Evolutionary conservation across 108 stramenopile genomes (phyloP).

Genomic region (Schizochytrium sp.): DNA sequence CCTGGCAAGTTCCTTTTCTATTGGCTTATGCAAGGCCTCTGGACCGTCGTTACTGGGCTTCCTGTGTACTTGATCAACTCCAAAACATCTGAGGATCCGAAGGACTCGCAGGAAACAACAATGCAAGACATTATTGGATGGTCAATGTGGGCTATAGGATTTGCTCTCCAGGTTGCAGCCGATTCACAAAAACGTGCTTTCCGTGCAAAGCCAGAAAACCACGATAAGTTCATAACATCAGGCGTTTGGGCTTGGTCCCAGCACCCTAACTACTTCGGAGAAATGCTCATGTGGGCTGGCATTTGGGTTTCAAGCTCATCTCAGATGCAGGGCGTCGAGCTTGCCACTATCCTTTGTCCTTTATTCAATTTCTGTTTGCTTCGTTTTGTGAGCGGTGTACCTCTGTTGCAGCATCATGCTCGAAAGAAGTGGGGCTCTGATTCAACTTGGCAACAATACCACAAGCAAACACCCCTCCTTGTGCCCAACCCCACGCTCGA

Average conservation of each 20-base stretch:
- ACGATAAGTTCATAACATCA: slow-evolving; percentile 23
- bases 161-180: slow-evolving; percentile 47
- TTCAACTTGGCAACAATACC: slow-evolving; percentile 6
- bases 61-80: slow-evolving; percentile 55
- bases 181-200: slow-evolving; percentile 33
- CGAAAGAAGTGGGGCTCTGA: slow-evolving; percentile 30
- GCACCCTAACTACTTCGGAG: slow-evolving; percentile 60
- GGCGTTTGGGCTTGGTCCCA: slow-evolving; percentile 57
- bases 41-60: slow-evolving; percentile 42
- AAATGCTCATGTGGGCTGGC: slow-evolving; percentile 51
- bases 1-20: slow-evolving; percentile 42
- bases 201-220: slow-evolving; percentile 43
- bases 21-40: slow-evolving; percentile 50
- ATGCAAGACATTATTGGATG: slow-evolving; percentile 12
- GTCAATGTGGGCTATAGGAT: slow-evolving; percentile 6
- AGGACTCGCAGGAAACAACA: neutral
- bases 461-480: slow-evolving; percentile 5
- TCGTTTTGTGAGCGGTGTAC: slow-evolving; percentile 51
- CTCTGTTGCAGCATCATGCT: slow-evolving; percentile 18
- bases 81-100: neutral
- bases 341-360: slow-evolving; percentile 27
- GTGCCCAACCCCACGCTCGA: slow-evolving; percentile 27
- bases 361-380: slow-evolving; percentile 34
- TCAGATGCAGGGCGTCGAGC: slow-evolving; percentile 52
- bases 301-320: slow-evolving; percentile 11